Percentiles rank a stretch among this genome's conserved stretches.
These are phyloP conservation scores for Colletotrichum sojae DNA, from an alignment of 2,329 filamentous ascomycete genomes.

Conservation along the genomic window DNA sequence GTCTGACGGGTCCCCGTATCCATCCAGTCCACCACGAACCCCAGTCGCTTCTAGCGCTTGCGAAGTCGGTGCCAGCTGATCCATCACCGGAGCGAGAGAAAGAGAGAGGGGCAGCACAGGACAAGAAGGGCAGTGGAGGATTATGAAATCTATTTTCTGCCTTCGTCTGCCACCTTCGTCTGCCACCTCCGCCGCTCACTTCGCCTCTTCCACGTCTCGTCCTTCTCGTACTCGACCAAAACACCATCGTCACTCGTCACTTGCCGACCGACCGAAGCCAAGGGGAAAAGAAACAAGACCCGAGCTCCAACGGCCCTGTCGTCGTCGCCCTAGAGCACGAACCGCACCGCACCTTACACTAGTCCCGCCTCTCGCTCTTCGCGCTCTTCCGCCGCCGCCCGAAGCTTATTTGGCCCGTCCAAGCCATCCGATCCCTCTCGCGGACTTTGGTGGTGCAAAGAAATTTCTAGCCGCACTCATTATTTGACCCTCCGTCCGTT, in stretches of 20 bases:
- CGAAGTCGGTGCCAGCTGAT: constrained; percentile 32
- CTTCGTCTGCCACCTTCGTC: constrained; percentile 3
- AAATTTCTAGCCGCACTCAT: constrained; percentile 26
- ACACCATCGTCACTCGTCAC: neutral
- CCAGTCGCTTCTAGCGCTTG: constrained; percentile 36
- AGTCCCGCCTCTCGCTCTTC: constrained; percentile 23
- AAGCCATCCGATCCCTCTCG: constrained; percentile 34
- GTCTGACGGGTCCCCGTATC: constrained; percentile 21
- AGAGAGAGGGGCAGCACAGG: constrained; percentile 33
- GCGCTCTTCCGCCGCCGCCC: constrained; percentile 33
- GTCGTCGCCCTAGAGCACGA: constrained; percentile 1
- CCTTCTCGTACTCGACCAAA: neutral
- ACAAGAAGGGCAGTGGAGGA: constrained; percentile 35
- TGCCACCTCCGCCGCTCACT: neutral
- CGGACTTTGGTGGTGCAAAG: constrained; percentile 9
- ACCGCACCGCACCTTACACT: too few relatives aligned
- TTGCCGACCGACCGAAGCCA: neutral
- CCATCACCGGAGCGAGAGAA: neutral
- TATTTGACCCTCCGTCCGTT: constrained; percentile 27
- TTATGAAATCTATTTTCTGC: constrained; percentile 27
- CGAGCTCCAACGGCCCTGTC: neutral
- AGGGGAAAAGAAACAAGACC: neutral
- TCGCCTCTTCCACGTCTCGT: neutral
- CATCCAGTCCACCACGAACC: neutral
- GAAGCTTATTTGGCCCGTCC: constrained; percentile 34